phyloP scores from a whole-genome alignment of 1,139 yeast species.

The Suhomyces wounanorum region DNA sequence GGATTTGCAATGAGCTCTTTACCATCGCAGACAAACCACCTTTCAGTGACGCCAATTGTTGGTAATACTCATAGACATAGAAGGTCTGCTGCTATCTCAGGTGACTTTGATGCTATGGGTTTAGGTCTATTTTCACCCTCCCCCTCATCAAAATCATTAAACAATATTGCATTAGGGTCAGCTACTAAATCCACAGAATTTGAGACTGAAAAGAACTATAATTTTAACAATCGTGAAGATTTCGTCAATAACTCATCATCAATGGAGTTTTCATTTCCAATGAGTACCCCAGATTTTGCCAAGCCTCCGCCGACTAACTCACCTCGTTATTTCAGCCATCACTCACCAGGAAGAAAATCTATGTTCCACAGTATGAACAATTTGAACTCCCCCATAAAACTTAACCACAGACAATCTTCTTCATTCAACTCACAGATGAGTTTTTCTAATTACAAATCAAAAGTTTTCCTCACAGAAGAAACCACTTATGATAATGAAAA shows the following conservation, averaged over 20 bases:
- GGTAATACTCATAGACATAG: constrained; percentile 63
- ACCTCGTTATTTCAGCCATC: constrained; percentile 12
- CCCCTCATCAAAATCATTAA: constrained; percentile 14
- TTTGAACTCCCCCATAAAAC: constrained; percentile 41
- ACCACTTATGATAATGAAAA: constrained; percentile 34
- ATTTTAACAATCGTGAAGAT: constrained; percentile 41
- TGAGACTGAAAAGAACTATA: constrained; percentile 25
- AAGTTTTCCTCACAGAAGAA: constrained; percentile 39
- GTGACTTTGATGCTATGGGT: constrained; percentile 61
- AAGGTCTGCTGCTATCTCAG: constrained; percentile 72
- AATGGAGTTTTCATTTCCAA: constrained; percentile 36
- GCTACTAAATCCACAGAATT: constrained; percentile 3
- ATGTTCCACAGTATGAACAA: constrained; percentile 17
- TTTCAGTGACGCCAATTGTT: constrained; percentile 16
- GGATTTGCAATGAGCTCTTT: constrained; percentile 16
- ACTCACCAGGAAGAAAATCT: constrained; percentile 15
- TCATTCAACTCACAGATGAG: constrained; percentile 19
- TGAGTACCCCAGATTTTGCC: constrained; percentile 21
- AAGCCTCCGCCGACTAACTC: constrained; percentile 11
- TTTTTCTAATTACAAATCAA: constrained; percentile 20
- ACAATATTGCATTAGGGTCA: constrained; percentile 7
- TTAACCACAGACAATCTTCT: constrained; percentile 27
- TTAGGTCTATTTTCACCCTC: constrained; percentile 40
- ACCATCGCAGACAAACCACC: constrained; percentile 16
- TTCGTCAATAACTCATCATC: constrained; percentile 27